Conservation (phyloP, 1,284 basidiomycete species). For the Thecaphora frezii region DNA sequence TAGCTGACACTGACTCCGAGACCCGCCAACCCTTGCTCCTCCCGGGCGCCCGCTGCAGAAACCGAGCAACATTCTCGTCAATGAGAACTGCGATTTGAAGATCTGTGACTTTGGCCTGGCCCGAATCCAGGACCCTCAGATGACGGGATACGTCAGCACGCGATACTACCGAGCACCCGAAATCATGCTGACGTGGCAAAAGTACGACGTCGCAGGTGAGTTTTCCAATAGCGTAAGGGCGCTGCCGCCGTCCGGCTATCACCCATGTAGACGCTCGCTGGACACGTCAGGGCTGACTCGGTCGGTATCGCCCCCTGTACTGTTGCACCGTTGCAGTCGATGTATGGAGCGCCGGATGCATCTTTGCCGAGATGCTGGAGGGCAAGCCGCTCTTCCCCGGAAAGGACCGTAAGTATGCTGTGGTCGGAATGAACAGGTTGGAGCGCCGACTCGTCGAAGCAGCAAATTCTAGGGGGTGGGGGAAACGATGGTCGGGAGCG, state of each 20-base stretch:
- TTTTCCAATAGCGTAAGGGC: not conserved
- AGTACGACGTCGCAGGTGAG: slow-evolving; percentile 82
- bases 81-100: slow-evolving; percentile 99
- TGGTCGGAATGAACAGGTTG: not conserved
- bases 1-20: no score
- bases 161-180: slow-evolving; percentile 98
- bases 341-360: slow-evolving; percentile 98
- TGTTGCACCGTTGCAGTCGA: slow-evolving; percentile 66
- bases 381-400: slow-evolving; percentile 98
- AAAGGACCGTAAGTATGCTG: slow-evolving; percentile 71
- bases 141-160: slow-evolving; percentile 99
- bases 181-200: slow-evolving; percentile 99
- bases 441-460: not conserved
- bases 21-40: no score
- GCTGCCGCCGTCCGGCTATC: no score
- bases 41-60: slow-evolving; percentile 66
- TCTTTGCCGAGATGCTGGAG: slow-evolving; percentile 99
- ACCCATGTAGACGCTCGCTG: no score
- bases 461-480: no score
- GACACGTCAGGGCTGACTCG: no score
- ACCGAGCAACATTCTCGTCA: slow-evolving; percentile 99
- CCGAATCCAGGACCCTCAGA: slow-evolving; percentile 90
- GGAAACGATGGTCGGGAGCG: no score
- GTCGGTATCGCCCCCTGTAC: no score
- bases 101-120: slow-evolving; percentile 99